phyloP scores from a whole-genome alignment of 192 early-diverging fungal species.

The Coemansia sp. region DNA sequence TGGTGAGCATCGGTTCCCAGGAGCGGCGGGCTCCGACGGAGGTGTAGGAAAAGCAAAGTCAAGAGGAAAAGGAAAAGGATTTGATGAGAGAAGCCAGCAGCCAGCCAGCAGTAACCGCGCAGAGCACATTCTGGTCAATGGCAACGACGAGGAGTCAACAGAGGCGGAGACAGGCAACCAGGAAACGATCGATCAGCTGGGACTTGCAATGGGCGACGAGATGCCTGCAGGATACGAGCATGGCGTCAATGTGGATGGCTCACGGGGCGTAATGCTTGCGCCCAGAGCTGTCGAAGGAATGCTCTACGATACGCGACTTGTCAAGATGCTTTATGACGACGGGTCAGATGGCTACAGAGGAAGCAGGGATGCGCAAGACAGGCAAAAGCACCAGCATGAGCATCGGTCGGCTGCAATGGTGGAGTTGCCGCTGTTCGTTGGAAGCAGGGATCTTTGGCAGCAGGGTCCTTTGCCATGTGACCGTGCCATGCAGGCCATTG shows the following conservation, averaged over 20 bases:
- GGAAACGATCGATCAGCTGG: constrained; percentile 30
- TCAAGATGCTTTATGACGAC: constrained; percentile 17
- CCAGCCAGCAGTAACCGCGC: neutral
- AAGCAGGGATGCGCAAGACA: neutral
- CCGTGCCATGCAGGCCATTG: neutral
- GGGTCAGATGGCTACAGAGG: neutral
- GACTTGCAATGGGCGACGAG: constrained; percentile 33
- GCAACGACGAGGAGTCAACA: constrained; percentile 3
- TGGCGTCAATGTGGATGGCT: constrained; percentile 36
- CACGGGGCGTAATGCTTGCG: constrained; percentile 45
- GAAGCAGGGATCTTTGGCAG: neutral
- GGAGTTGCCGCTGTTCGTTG: constrained; percentile 22
- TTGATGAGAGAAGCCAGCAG: neutral
- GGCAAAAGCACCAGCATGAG: neutral
- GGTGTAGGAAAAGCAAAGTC: neutral
- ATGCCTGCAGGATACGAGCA: constrained; percentile 45
- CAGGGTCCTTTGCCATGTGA: neutral
- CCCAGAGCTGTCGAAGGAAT: constrained; percentile 38
- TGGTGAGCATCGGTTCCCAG: constrained; percentile 39
- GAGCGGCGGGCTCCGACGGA: neutral
- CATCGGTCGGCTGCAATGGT: neutral
- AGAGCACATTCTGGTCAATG: constrained; percentile 6
- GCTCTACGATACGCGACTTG: constrained; percentile 40
- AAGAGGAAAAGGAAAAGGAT: neutral
- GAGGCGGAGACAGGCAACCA: constrained; percentile 3